These are phyloP conservation scores for Phyllosticta capitalensis DNA, from an alignment of 2,329 filamentous ascomycete species.

Conservation along the genomic window DNA sequence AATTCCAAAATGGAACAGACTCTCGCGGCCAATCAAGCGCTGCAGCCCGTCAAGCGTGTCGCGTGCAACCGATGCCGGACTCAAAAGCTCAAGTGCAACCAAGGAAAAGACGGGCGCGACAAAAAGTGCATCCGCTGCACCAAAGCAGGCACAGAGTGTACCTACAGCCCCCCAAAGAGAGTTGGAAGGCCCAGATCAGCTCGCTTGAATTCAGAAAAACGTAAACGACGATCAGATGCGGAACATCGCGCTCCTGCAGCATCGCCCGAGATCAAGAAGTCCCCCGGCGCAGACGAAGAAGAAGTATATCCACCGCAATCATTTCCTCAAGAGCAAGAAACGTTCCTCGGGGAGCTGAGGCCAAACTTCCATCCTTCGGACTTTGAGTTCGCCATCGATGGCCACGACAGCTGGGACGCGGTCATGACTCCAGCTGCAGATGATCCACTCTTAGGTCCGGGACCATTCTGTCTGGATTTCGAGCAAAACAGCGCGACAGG, in stretches of 20 bases:
- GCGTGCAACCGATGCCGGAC: not conserved
- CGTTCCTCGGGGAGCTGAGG: not conserved
- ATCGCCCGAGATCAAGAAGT: not conserved
- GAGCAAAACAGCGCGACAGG: not conserved
- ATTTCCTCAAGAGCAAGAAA: not conserved
- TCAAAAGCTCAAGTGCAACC: not conserved
- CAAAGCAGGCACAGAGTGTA: not conserved
- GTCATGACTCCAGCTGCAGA: not conserved
- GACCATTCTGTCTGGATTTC: not conserved
- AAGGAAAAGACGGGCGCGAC: not conserved
- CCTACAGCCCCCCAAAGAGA: not conserved
- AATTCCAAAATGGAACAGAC: not conserved
- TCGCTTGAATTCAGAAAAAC: not conserved
- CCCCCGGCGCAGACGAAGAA: not conserved
- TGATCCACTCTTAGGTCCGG: not conserved
- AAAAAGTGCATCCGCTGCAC: not conserved
- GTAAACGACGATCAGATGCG: not conserved
- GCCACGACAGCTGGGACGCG: not conserved
- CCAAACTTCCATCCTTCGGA: not conserved
- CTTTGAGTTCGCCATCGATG: not conserved
- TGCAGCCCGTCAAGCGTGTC: not conserved
- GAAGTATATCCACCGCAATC: not conserved
- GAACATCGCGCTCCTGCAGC: not conserved
- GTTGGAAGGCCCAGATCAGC: not conserved
- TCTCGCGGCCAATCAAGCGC: not conserved